Percentiles rank a stretch among this genome's conserved stretches.
Conservation (phyloP, 305 asterid species). For the Fraxinus xanthoxyloides region DNA sequence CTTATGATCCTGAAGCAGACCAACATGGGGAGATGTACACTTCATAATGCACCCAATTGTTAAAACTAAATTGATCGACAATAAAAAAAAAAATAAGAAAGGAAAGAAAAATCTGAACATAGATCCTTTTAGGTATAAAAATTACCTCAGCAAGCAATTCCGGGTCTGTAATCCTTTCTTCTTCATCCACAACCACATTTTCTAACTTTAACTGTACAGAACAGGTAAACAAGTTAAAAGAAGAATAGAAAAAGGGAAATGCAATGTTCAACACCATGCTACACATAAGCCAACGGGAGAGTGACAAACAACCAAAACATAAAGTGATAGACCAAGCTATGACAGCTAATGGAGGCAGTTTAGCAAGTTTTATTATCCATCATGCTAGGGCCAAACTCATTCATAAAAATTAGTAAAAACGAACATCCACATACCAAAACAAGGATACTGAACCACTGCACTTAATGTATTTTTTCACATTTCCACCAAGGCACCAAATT, state of each 20-base stretch:
- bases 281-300: not conserved
- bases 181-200: slow-evolving; percentile 70
- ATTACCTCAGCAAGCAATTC: slow-evolving; percentile 85
- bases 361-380: not conserved
- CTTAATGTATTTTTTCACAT: not conserved
- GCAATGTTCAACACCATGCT: not conserved
- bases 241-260: not conserved
- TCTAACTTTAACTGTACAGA: slow-evolving; percentile 63
- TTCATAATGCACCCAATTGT: slow-evolving; percentile 6
- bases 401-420: not conserved
- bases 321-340: not conserved
- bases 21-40: slow-evolving; percentile 2
- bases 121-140: not conserved
- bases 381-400: not conserved
- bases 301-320: not conserved
- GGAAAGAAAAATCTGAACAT: slow-evolving; percentile 5
- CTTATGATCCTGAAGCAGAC: slow-evolving; percentile 12
- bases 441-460: not conserved
- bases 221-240: slow-evolving; percentile 4
- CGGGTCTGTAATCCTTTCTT: slow-evolving; percentile 72
- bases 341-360: not conserved
- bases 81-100: not conserved
- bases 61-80: not conserved
- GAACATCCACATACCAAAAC: not conserved
- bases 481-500: slow-evolving; percentile 5